Evolutionary conservation across 192 early-diverging fungal species (phyloP).

Genomic region (Mortierella hygrophila): DNA sequence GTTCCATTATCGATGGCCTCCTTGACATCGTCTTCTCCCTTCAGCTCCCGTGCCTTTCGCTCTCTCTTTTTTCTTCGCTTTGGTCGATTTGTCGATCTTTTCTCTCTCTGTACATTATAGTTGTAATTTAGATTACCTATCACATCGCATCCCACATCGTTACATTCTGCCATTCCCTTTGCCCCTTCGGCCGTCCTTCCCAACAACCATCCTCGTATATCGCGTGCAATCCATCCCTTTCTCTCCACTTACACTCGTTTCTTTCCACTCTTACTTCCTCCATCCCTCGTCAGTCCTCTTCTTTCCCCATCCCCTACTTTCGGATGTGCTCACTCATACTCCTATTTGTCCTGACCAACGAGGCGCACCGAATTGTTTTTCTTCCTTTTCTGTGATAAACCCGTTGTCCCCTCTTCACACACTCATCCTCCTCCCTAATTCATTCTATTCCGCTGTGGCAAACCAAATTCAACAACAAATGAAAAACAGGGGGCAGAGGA

Average conservation of each 20-base stretch:
- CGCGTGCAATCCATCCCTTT: background rate
- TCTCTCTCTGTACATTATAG: constrained; percentile 1
- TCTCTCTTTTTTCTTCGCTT: background rate
- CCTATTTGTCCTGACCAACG: background rate
- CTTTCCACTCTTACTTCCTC: background rate
- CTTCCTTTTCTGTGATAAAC: background rate
- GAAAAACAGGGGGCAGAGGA: background rate
- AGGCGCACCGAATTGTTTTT: background rate
- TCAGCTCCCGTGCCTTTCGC: background rate
- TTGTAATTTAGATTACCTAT: constrained; percentile 4
- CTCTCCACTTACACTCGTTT: background rate
- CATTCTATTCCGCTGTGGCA: background rate
- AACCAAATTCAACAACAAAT: background rate
- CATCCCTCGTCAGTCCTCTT: background rate
- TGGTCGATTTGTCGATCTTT: constrained; percentile 2
- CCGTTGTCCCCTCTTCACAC: background rate
- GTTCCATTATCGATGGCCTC: background rate
- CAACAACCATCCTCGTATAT: background rate
- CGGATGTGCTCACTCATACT: background rate
- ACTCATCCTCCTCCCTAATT: background rate
- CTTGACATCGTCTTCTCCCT: background rate
- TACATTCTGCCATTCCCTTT: background rate
- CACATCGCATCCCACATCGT: background rate
- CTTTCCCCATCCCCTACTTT: background rate
- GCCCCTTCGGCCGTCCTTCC: background rate